Evolutionary conservation across 352 stramenopile genomes (phyloP), one percentile per base, ranked within the genome.

Genomic region (Aphanomyces euteiches): DNA sequence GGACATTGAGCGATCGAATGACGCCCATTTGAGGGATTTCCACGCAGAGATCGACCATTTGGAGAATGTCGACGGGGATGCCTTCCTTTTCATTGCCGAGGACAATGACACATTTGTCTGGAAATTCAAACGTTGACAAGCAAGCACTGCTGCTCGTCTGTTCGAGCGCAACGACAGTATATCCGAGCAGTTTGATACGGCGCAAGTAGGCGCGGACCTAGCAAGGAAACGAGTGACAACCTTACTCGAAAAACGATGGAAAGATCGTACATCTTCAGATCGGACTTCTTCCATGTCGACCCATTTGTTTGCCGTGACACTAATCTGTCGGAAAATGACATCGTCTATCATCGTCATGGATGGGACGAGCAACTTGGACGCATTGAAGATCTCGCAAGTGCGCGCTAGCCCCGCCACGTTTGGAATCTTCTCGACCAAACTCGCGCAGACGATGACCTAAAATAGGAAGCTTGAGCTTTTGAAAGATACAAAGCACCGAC

Each of bases 21-120:
- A 99, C 90, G 1, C 97, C 97, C 58, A 98, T 90, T 74, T 99
- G 97, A 17, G 97, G 97, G 76, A 99, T 99, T 78, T 99, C 96
- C 34, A 99, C 90, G 69, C 96, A 99, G 17, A 94, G 75, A 72
- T 99, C 96, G n/a, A 98, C 90, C 40, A 92, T 78, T 67, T 98
- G 88, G 7, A 99, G 80, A 45, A 98, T 87, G 57, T 98, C 86
- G 12, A 98, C 89, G 0, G 96, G 96, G 21, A 99, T 97, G 0
- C 97, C 97, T 77, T 98, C 92, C 69, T 98, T 98, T 78, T 99
- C 97, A 65, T 96, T 96, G 47, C 97, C 97, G 53, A 99, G 75
- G 7, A 99, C 82, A 28, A 99, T 81, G 57, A 98, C 89, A 54
- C 90, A 92, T 75, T 95, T 96, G 37, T 88, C 76, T 0, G 90